These are phyloP conservation scores for Echinosphaeria canescens DNA, from an alignment of 2,329 filamentous ascomycete genomes.

Conservation along the genomic window DNA sequence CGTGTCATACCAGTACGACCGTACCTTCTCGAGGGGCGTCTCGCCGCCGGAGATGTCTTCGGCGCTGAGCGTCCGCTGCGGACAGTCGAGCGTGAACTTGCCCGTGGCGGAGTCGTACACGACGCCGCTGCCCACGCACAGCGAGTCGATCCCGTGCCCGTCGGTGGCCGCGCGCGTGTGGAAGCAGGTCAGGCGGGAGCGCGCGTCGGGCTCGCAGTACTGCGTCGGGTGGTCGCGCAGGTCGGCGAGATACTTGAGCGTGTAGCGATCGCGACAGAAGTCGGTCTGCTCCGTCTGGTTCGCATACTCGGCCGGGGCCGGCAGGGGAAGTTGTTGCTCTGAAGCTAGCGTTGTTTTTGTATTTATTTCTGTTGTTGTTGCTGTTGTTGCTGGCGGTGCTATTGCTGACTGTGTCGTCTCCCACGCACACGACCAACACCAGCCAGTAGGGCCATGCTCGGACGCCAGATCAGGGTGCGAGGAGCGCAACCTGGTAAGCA, in stretches of 20 bases:
- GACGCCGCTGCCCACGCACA: slow-evolving; percentile 7
- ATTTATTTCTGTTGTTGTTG: no score
- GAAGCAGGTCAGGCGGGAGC: slow-evolving; percentile 9
- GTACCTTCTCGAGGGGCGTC: slow-evolving; percentile 4
- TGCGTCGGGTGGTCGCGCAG: slow-evolving; percentile 6
- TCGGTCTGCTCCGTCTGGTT: neutral
- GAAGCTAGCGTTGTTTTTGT: no score
- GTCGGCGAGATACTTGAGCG: slow-evolving; percentile 7
- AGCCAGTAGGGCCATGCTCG: no score
- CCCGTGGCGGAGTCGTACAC: slow-evolving; percentile 5
- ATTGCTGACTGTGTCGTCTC: no score
- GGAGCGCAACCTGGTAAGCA: no score
- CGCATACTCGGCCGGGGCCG: neutral
- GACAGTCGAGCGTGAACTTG: slow-evolving; percentile 7
- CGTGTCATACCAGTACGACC: slow-evolving; percentile 11
- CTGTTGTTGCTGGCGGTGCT: no score
- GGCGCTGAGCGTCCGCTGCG: slow-evolving; percentile 2
- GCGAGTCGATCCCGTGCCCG: slow-evolving; percentile 6
- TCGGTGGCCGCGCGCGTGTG: slow-evolving; percentile 5
- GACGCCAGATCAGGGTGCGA: no score
- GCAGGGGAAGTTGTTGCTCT: no score
- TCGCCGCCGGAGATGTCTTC: slow-evolving; percentile 1
- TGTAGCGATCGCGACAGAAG: slow-evolving; percentile 2
- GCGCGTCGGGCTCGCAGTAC: slow-evolving; percentile 6
- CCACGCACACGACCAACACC: slow-evolving; percentile 1